Base-by-base conservation (phyloP, 257 asterid genomes). In the Gardenia jasminoides region DNA sequence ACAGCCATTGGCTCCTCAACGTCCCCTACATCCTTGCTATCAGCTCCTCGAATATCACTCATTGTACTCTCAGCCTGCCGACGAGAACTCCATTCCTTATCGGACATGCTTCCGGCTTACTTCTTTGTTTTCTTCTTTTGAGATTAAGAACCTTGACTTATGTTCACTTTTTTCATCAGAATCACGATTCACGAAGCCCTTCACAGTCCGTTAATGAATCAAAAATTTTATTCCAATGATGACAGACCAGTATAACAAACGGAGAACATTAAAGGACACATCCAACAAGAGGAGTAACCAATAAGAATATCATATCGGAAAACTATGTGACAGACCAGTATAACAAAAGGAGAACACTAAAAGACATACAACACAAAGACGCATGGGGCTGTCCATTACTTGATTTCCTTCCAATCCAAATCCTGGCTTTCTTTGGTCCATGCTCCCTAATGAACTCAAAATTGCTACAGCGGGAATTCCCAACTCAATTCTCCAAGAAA, bases 1-100 rank as follows among this genome's bases (percentile, higher is more conserved):
- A 92, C 92, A 67, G 75, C 82, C 72, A 82, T 79, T 76, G 84
- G 81, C 84, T 90, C 91, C 83, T 87, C 89, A 41, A 76, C 73
- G 62, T 85, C 86, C 72, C 76, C 80, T 73, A 59, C 76, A 79
- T 91, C 92, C 78, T 87, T 84, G 46, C 74, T 71, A 75, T 36
- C 76, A 82, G 82, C 79, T 70, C 44, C 79, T 58, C 81, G 86
- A 80, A 72, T 50, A 68, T 85, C 93, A 70, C 70, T 77, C 77
- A 62, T 81, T 81, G 81, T 77, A 79, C 69, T 84, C 67, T 36
- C 67, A 83, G 81, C 87, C 80, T 61, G 85, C 83, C 77, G 84
- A 10, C 87, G 47, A 72, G 90, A 78, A 70, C 76, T 80, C 82
- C 82, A 84, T 72, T 85, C 62, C 76, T 79, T 87, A 58, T 69